Percentiles rank a stretch among this genome's conserved stretches.
These are phyloP conservation scores for Fusarium pseudocircinatum DNA, from an alignment of 2,329 filamentous ascomycete species.

Conservation along the genomic window DNA sequence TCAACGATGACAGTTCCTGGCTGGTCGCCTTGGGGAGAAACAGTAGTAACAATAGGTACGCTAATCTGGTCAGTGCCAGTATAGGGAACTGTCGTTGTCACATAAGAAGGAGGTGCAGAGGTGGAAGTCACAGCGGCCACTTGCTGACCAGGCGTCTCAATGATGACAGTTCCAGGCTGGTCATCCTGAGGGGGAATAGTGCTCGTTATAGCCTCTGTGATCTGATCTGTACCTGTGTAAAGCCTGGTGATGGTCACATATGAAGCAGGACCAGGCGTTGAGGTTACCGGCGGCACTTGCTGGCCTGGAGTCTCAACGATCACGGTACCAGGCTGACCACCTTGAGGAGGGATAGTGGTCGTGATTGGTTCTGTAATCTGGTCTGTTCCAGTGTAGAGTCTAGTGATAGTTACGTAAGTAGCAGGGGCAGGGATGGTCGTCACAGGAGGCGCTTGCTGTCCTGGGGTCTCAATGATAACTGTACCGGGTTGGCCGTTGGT, in stretches of 20 bases:
- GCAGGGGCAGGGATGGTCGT: conserved; percentile 3
- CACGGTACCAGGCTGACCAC: conserved; percentile 3
- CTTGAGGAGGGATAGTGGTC: neutral
- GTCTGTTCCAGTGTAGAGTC: conserved; percentile 1
- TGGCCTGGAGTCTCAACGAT: conserved; percentile 8
- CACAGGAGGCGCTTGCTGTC: conserved; percentile 19
- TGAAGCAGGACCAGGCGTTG: neutral
- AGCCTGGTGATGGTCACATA: conserved; percentile 14
- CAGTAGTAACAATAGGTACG: neutral
- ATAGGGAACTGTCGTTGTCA: conserved; percentile 15
- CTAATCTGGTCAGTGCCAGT: conserved; percentile 13
- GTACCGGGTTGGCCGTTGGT: conserved; percentile 16
- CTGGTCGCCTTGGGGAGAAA: conserved; percentile 8
- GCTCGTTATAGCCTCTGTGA: conserved; percentile 8
- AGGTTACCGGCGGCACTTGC: neutral
- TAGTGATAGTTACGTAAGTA: conserved; percentile 23
- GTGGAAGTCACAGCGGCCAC: neutral
- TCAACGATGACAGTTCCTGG: conserved; percentile 27
- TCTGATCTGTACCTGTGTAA: conserved; percentile 11
- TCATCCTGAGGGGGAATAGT: conserved; percentile 14
- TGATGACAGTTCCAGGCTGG: conserved; percentile 22
- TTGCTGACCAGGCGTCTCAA: conserved; percentile 12
- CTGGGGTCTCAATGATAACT: conserved; percentile 30
- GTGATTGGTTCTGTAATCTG: conserved; percentile 6
- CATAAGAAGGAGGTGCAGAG: conserved; percentile 4